These are phyloP conservation scores for Pseudocercospora vitis DNA, from an alignment of 2,329 filamentous ascomycete genomes.

Conservation along the genomic window DNA sequence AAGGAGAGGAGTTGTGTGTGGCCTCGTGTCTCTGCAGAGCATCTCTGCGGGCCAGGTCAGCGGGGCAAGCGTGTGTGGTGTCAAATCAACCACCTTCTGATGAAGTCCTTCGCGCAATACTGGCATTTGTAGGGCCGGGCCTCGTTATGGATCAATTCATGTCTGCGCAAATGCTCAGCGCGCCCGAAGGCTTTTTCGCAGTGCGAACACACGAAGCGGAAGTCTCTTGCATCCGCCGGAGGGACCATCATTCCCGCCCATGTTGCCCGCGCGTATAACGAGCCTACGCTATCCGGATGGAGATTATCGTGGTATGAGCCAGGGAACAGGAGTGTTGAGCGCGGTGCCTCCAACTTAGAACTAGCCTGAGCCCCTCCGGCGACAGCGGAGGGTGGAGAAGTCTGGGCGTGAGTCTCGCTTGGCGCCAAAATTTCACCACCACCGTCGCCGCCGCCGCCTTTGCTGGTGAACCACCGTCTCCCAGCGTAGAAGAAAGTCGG, in stretches of 20 bases:
- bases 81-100: constrained; percentile 22
- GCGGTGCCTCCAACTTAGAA: too few species aligned
- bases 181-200: constrained; percentile 30
- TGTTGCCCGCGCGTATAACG: not conserved
- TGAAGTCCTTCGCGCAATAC: constrained; percentile 30
- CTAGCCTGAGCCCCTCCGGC: not conserved
- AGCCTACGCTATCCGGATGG: not conserved
- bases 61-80: too few species aligned
- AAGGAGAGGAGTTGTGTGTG: constrained; percentile 27
- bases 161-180: constrained; percentile 31
- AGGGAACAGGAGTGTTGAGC: not conserved
- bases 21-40: constrained; percentile 32
- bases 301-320: not conserved
- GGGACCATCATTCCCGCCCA: constrained; percentile 1
- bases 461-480: too few species aligned
- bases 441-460: too few species aligned
- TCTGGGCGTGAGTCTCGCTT: too few species aligned
- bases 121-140: constrained; percentile 28
- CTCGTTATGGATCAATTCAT: constrained; percentile 30
- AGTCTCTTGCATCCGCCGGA: constrained; percentile 14
- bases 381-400: constrained; percentile 8
- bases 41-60: constrained; percentile 23
- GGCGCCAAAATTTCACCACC: too few species aligned
- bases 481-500: too few species aligned
- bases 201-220: constrained; percentile 17